Base-by-base conservation (phyloP, 2,329 filamentous ascomycete species). In the Sphaerostilbella broomeana region DNA sequence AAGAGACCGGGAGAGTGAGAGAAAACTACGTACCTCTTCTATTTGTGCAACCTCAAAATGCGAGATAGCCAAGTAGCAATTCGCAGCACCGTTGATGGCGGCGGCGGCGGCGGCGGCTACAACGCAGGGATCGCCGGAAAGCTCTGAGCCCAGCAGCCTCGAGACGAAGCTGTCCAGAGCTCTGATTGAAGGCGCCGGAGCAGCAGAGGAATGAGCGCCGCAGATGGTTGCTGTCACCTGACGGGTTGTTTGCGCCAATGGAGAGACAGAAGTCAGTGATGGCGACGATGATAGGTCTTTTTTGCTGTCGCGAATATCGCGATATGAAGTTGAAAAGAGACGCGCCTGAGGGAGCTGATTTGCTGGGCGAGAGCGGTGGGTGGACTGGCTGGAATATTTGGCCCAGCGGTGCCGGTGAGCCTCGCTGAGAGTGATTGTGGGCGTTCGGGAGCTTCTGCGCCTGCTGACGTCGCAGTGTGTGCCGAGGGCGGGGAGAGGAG, bases 271-370 rank as follows among this genome's bases (percentile, higher is more conserved):
- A 50, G 53, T 46, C 45, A 57, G 60, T 51, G 62, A 53, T 69
- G 54, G 55, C 54, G 62, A 64, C 59, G 59, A 57, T 73, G 70
- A 75, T 74, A 75, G 72, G 71, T 65, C 55, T 67, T 52, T 51
- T 53, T 55, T n/a, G n/a, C 57, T 19, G 59, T 64, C 52, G 64
- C 59, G 58, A 60, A 54, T 31, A 12, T 35, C 18, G 41, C 42
- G 58, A 54, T 53, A 59, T 52, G 55, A 60, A 51, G 50, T 51
- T 51, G 51, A 60, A 50, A 47, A 47, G 53, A 52, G 53, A 59
- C 53, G 56, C 51, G 53, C 51, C 40, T 56, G 56, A 58, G 60
- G 60, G 60, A 61, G 64, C 64, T 75, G 72, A 74, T 74, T 74
- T 74, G 70, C 61, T 64, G 57, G 47, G 43, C 46, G 42, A 38